Evolutionary conservation across 2,329 filamentous ascomycete genomes (phyloP), one percentile per base, ranked within the genome.

Genomic region (Aspergillus texensis): DNA sequence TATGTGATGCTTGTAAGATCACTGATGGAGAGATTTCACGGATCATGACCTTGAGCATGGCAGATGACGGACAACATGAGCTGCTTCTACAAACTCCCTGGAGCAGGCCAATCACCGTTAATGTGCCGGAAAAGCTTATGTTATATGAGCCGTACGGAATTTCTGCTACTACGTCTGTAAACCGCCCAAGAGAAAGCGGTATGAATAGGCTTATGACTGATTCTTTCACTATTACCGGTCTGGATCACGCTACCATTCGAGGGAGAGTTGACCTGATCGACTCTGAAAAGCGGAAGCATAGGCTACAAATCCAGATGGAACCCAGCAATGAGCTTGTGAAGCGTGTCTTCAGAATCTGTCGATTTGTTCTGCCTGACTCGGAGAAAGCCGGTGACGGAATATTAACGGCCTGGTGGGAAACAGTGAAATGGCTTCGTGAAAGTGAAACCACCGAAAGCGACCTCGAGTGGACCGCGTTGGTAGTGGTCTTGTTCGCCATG

Each of bases 61-160:
- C 87, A 28, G 83, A 84, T 57, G 82, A 87, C 67, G 89, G 89
- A 1, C 84, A 85, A 34, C 85, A 87, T 54, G 87, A 91, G 71
- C 77, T 94, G 19, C 91, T 89, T 67, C 80, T 92, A 11, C 91
- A 93, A 75, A 90, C 90, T 6, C 91, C 90, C 0, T 94, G 91
- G 91, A 89, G 89, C 62, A 85, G 85, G 58, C 82, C 91, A 14
- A 87, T 88, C n/a, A 88, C 87, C 50, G 79, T 93, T n/a, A 80
- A 84, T 0, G 77, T 93, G 2, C 89, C 90, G 2, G 69, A 64
- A 8, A 80, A 83, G 32, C 79, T 93, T 24, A 83, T 84, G 63
- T 75, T 88, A 26, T 84, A 88, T 62, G 87, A 90, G 66, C 81
- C 85, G 30, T 84, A 86, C 69, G 86, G 83, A 62, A 79, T 91